Base-by-base conservation (phyloP, 1,284 basidiomycete genomes). In the Ustilago loliicola region DNA sequence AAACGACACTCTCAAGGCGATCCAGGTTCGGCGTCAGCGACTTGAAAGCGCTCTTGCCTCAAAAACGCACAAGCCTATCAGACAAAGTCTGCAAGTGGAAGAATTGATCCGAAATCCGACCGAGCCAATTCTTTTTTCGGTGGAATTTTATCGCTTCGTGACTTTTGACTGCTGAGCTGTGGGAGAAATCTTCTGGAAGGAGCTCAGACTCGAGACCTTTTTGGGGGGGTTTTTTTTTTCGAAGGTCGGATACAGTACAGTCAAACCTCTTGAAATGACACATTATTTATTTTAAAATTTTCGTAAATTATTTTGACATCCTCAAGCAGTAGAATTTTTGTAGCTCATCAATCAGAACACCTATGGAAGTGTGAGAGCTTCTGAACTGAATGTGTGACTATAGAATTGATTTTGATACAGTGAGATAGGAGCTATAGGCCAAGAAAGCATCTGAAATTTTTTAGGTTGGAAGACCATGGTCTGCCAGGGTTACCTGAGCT, bases 71-170 rank as follows among this genome's bases (percentile, higher is more conserved):
- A 5, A 45, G 42, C 38, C 34, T 56, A 56, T 56, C 54, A 21
- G n/a, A 45, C n/a, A n/a, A 19, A 8, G 7, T 30, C 7, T 59
- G 32, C 30, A 50, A 11, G 21, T 23, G 47, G 42, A 13, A 52
- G 32, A 71, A 36, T 66, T 72, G 64, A 62, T 55, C 63, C 69
- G 69, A 72, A 50, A 59, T 59, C 48, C 29, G 59, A 62, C 69
- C 69, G 63, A 72, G 30, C 48, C 23, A 7, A 25, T 9, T 51
- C 60, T 59, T 54, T 47, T 55, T 40, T 48, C 36, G 48, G 38
- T 32, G 36, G 50, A 13, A 45, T 45, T 63, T 8, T 57, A 6
- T 32, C 8, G 6, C 13, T 7, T 19, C 15, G 17, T 19, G 19
- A 19, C 17, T 17, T 40, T 2, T 17, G 32, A 36, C 34, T 55